Evolutionary conservation across 1,284 basidiomycete genomes (phyloP).

Genomic region (Boletus sp.): DNA sequence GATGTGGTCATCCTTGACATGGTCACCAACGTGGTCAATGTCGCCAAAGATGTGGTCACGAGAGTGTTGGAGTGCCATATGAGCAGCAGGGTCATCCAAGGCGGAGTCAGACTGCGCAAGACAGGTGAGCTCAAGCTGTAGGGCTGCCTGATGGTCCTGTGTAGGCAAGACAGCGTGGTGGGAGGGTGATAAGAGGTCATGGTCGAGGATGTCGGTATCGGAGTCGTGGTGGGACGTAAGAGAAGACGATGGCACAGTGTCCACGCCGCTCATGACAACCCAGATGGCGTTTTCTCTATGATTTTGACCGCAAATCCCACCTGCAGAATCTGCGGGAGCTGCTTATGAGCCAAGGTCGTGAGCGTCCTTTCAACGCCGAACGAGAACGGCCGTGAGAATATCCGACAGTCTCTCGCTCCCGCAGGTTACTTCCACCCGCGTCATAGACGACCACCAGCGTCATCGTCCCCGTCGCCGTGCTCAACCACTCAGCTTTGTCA

Average conservation of each 20-base stretch:
- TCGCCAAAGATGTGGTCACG: constrained; percentile 35
- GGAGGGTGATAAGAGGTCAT: constrained; percentile 33
- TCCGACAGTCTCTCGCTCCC: background rate
- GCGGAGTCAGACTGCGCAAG: constrained; percentile 29
- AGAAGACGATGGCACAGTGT: constrained; percentile 27
- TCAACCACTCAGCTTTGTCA: background rate
- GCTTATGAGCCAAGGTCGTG: constrained; percentile 21
- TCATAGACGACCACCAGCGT: no score
- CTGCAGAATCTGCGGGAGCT: constrained; percentile 17
- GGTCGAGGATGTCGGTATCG: constrained; percentile 31
- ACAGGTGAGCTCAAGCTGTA: constrained; percentile 31
- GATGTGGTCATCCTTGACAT: constrained; percentile 33
- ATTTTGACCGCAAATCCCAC: constrained; percentile 24
- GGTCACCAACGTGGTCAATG: constrained; percentile 36
- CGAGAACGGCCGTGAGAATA: constrained; percentile 26
- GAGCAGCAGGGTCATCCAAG: constrained; percentile 25
- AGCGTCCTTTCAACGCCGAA: constrained; percentile 31
- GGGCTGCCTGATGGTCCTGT: constrained; percentile 28
- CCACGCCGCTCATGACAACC: constrained; percentile 35
- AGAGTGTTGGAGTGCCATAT: constrained; percentile 30
- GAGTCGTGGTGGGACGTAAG: constrained; percentile 29
- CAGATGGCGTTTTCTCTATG: constrained; percentile 21
- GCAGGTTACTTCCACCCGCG: constrained; percentile 19
- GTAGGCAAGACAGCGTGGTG: constrained; percentile 29
- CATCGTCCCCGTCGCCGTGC: background rate